Conservation (phyloP, 768 basidiomycete genomes). For the Tricholoma hemisulphureum region DNA sequence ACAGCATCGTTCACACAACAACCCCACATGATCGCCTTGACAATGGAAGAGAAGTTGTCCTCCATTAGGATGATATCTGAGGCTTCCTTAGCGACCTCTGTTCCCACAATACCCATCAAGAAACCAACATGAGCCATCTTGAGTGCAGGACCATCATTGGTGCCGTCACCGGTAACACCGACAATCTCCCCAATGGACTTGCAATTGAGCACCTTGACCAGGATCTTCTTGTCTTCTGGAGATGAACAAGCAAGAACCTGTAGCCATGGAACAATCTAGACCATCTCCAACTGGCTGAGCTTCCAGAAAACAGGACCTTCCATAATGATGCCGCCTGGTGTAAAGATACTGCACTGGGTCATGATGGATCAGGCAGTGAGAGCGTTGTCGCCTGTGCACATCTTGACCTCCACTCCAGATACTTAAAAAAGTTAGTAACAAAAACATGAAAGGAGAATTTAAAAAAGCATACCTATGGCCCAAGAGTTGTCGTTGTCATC, state of each 20-base stretch:
- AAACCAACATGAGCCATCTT: slow-evolving; percentile 97
- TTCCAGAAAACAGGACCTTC: slow-evolving; percentile 93
- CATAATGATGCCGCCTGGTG: slow-evolving; percentile 93
- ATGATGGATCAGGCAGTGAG: slow-evolving; percentile 94
- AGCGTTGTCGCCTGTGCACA: slow-evolving; percentile 98
- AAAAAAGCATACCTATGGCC: too few relatives aligned
- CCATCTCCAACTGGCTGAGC: slow-evolving; percentile 64
- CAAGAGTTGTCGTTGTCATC: too few relatives aligned
- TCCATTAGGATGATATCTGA: too few relatives aligned
- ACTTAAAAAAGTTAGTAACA: too few relatives aligned
- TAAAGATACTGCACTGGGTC: slow-evolving; percentile 92
- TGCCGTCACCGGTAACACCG: slow-evolving; percentile 96
- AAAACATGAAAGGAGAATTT: too few relatives aligned
- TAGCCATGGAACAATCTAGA: slow-evolving; percentile 86
- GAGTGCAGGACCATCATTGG: slow-evolving; percentile 95
- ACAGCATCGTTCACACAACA: slow-evolving; percentile 98
- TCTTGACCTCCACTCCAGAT: slow-evolving; percentile 94
- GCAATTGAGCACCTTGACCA: slow-evolving; percentile 91
- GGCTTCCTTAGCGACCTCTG: too few relatives aligned
- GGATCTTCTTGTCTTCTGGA: slow-evolving; percentile 96
- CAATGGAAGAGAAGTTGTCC: too few relatives aligned
- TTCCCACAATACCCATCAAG: too few relatives aligned
- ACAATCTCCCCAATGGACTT: slow-evolving; percentile 86
- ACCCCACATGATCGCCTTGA: too few relatives aligned
- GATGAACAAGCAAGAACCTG: slow-evolving; percentile 97